phyloP scores from a whole-genome alignment of 1,284 basidiomycete species.

The Pulveroboletus sp. region DNA sequence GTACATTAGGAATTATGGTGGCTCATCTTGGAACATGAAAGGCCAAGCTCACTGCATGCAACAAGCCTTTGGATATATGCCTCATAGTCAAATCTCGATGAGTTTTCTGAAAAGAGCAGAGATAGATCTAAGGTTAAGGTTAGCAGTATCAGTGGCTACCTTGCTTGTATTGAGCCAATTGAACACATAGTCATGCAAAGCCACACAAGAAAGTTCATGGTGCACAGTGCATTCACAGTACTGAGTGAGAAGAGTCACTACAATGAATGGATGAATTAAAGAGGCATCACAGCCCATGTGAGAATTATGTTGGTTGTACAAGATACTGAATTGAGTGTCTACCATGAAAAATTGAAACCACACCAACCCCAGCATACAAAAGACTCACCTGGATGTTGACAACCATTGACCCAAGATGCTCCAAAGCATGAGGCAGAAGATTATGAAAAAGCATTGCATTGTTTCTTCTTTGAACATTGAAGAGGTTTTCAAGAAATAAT shows the following conservation, averaged over 20 bases:
- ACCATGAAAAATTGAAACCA: background rate
- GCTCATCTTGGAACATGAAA: slow-evolving; percentile 56
- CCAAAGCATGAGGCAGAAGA: slow-evolving; percentile 58
- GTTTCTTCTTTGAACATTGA: slow-evolving; percentile 68
- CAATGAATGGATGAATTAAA: slow-evolving; percentile 86
- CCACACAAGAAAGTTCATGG: slow-evolving; percentile 54
- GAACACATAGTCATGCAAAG: slow-evolving; percentile 74
- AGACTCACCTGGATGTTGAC: slow-evolving; percentile 68
- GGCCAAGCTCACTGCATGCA: slow-evolving; percentile 71
- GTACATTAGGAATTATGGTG: background rate
- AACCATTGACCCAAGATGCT: slow-evolving; percentile 62
- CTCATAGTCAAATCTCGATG: slow-evolving; percentile 81
- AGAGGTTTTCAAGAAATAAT: slow-evolving; percentile 50
- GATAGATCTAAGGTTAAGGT: slow-evolving; percentile 62
- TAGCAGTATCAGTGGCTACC: slow-evolving; percentile 58
- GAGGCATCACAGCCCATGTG: slow-evolving; percentile 83
- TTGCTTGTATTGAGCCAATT: slow-evolving; percentile 81
- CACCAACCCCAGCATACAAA: background rate
- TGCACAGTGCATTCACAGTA: slow-evolving; percentile 68
- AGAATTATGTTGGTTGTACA: slow-evolving; percentile 75
- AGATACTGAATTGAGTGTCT: slow-evolving; percentile 83
- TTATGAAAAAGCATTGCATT: slow-evolving; percentile 77
- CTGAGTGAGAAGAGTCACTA: slow-evolving; percentile 70
- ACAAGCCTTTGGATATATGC: slow-evolving; percentile 84
- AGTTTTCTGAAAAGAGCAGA: slow-evolving; percentile 81